Evolutionary conservation across 768 basidiomycete genomes (phyloP).

Genomic region (Exsudoporus frostii): DNA sequence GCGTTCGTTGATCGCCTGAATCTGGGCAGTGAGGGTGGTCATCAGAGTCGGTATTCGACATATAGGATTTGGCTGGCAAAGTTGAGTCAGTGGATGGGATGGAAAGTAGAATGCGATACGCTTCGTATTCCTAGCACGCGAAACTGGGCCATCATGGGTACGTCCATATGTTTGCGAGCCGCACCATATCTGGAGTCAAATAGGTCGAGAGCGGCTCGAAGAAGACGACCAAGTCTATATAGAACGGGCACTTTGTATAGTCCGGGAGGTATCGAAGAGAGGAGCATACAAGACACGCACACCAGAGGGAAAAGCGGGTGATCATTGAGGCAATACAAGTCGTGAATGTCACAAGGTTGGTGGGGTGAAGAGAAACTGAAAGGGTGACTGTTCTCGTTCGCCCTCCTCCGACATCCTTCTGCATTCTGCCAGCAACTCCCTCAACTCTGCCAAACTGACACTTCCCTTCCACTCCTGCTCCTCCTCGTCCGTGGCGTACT

Average conservation of each 20-base stretch:
- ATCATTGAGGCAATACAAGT: constrained; percentile 14
- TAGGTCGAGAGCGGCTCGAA: constrained; percentile 29
- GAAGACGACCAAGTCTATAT: constrained; percentile 8
- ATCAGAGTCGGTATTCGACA: constrained; percentile 67
- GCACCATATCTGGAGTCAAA: not conserved
- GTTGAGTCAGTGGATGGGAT: constrained; percentile 71
- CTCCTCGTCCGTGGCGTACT: constrained; percentile 32
- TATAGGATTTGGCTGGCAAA: constrained; percentile 88
- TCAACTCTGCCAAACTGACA: constrained; percentile 42
- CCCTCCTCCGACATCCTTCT: constrained; percentile 40
- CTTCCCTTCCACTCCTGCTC: constrained; percentile 27
- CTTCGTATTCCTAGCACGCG: constrained; percentile 90
- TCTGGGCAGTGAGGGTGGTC: constrained; percentile 59
- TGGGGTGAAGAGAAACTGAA: constrained; percentile 14
- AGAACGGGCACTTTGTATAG: constrained; percentile 48
- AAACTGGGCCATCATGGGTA: constrained; percentile 90
- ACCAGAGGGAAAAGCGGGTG: constrained; percentile 63
- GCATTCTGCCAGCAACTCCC: constrained; percentile 56
- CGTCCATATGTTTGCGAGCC: constrained; percentile 21
- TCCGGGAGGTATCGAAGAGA: constrained; percentile 53
- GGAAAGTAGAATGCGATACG: constrained; percentile 82
- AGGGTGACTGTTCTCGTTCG: constrained; percentile 27
- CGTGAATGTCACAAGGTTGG: constrained; percentile 3
- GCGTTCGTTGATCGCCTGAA: constrained; percentile 45
- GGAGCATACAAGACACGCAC: constrained; percentile 70